phyloP scores from a whole-genome alignment of 2,329 filamentous ascomycete genomes.

The Trichoderma simmonsii region DNA sequence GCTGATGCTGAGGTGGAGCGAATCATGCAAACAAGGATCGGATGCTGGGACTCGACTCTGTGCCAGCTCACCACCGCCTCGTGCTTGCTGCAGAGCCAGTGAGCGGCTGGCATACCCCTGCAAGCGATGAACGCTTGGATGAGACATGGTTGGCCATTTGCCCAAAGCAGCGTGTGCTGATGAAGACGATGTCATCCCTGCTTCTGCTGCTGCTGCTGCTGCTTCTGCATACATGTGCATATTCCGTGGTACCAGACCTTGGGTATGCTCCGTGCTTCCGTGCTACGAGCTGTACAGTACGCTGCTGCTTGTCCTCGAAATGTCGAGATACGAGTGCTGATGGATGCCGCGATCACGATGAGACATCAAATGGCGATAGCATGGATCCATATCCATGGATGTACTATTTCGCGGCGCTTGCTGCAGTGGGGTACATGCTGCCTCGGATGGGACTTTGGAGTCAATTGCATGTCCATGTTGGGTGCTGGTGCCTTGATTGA shows the following conservation, averaged over 20 bases:
- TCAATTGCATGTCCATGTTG: not conserved
- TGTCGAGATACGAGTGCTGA: not conserved
- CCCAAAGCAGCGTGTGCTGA: not conserved
- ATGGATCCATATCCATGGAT: not conserved
- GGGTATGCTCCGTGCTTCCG: not conserved
- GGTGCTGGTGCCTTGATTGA: not conserved
- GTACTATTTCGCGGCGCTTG: not conserved
- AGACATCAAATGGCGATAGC: not conserved
- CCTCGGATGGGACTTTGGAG: not conserved
- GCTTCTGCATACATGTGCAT: not conserved
- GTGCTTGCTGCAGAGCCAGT: constrained; percentile 15
- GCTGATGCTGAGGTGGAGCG: constrained; percentile 5
- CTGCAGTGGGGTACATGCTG: not conserved
- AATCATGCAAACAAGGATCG: constrained; percentile 2
- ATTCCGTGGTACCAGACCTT: not conserved
- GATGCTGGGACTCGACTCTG: constrained; percentile 7
- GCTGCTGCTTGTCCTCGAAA: not conserved
- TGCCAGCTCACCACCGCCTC: constrained; percentile 20
- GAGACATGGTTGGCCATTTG: constrained; percentile 3
- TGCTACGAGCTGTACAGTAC: not conserved
- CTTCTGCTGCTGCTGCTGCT: not conserved
- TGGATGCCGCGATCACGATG: not conserved
- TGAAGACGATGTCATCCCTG: constrained; percentile 10
- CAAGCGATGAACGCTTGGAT: constrained; percentile 13
- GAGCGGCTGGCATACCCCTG: constrained; percentile 5